Percentiles rank a stretch among this genome's conserved stretches.
phyloP scores from a whole-genome alignment of 805 yeast genomes.

The Yamadazyma endophytica region DNA sequence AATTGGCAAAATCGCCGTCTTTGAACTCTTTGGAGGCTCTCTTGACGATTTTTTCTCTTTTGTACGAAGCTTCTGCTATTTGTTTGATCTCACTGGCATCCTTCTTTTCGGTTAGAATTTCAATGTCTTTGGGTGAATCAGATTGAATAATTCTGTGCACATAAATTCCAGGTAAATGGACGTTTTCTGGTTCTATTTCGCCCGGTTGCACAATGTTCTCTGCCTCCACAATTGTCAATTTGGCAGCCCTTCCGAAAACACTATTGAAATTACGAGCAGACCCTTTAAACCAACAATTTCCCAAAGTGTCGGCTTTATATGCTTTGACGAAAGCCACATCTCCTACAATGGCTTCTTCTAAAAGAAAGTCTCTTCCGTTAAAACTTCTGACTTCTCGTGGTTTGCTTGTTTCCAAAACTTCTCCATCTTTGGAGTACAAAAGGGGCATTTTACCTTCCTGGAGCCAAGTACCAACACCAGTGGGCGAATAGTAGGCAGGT shows the following conservation, averaged over 20 bases:
- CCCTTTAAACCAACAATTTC: constrained; percentile 46
- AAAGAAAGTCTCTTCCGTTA: constrained; percentile 37
- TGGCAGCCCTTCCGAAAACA: constrained; percentile 43
- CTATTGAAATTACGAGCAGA: constrained; percentile 45
- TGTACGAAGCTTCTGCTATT: constrained; percentile 12
- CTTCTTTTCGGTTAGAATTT: constrained; percentile 18
- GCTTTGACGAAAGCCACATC: constrained; percentile 49
- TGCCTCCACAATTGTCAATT: constrained; percentile 46
- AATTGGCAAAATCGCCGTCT: constrained; percentile 40
- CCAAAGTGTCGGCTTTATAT: constrained; percentile 44
- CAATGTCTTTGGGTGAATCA: constrained; percentile 40
- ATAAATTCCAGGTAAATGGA: constrained; percentile 45
- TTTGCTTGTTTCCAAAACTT: constrained; percentile 29
- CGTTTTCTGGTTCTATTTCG: constrained; percentile 38
- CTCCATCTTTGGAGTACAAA: constrained; percentile 30
- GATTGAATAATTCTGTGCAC: constrained; percentile 39
- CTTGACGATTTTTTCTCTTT: constrained; percentile 32
- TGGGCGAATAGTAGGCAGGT: constrained; percentile 47
- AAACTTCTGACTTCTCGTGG: constrained; percentile 43
- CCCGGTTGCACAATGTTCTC: constrained; percentile 47
- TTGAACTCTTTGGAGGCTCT: constrained; percentile 45
- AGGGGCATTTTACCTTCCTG: constrained; percentile 46
- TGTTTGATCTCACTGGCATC: constrained; percentile 4
- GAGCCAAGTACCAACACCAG: constrained; percentile 51
- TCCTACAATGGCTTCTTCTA: constrained; percentile 42